Base-by-base conservation (phyloP, 176 grass and related monocot species). In the Triticum timopheevii region DNA sequence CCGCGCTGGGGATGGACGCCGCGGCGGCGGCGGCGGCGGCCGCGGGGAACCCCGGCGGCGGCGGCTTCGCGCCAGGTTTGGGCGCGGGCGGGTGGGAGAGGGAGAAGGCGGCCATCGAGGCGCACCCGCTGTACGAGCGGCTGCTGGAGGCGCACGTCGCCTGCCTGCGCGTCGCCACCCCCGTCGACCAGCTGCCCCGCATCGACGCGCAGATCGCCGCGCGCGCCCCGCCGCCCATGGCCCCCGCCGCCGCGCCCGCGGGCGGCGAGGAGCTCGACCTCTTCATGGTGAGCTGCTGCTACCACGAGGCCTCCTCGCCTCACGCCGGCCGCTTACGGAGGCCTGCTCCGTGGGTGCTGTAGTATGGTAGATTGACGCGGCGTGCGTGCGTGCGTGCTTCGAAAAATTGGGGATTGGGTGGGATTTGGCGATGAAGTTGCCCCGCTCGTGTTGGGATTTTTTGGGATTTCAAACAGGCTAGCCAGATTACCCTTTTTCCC, bases 41-140 rank as follows among this genome's bases (percentile, higher is more conserved):
- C 25, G 34, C 84, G 22, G 35, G n/a, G 61, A 80, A 77, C 86
- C 76, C 86, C 54, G 50, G 47, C 50, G 50, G 47, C 50, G 50
- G 50, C 1, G 63, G 82, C 59, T 83, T 83, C 44, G 56, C 69
- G 65, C 5, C 80, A 2, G 78, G 19, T 0, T 10, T 52, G 0
- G 34, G 25, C 4, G 88, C 62, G 34, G 66, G 2, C 10, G 77
- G 25, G 28, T 91, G 94, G 86, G 92, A 94, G 79, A 54, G 88
- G 77, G 85, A 87, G 82, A 98, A 96, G 90, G 92, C 90, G 81
- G 94, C 95, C 88, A 80, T 98, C 77, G 88, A 90, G 64, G 92
- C 87, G 87, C 97, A 98, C 84, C 97, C 97, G 45, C 87, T 98
- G 86, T 98, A 94, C 86, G 94, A 94, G 86, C 97, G 95, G 35